Evolutionary conservation across 345 rosid species (phyloP).

Genomic region (Salix caprea): DNA sequence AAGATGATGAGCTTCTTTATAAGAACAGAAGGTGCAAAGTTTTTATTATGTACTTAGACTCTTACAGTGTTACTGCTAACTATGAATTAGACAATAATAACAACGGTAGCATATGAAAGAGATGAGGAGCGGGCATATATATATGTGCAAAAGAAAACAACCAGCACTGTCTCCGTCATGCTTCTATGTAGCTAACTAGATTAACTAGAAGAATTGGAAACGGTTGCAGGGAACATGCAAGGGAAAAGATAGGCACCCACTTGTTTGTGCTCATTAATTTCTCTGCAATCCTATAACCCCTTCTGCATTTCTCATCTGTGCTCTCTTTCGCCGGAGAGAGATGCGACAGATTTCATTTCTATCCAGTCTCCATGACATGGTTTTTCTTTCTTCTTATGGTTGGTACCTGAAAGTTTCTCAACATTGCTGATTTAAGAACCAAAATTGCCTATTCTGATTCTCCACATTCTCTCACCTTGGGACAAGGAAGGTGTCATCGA

Average conservation of each 20-base stretch:
- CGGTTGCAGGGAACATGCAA: neutral
- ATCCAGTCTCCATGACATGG: neutral
- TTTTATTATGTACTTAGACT: neutral
- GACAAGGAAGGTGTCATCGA: neutral
- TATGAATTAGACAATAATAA: neutral
- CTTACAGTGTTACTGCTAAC: neutral
- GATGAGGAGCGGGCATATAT: neutral
- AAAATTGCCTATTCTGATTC: neutral
- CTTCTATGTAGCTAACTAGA: neutral
- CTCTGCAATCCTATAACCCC: neutral
- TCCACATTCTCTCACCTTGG: neutral
- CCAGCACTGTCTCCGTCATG: no score
- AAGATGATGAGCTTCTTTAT: conserved; percentile 9
- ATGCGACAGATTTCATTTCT: conserved; percentile 17
- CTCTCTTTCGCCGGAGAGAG: conserved; percentile 8
- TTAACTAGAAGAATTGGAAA: neutral
- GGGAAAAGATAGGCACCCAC: neutral
- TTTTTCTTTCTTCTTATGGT: neutral
- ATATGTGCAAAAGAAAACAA: neutral
- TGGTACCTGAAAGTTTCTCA: neutral
- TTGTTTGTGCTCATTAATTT: neutral
- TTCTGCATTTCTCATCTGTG: neutral
- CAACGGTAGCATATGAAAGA: neutral
- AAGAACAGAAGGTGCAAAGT: conserved; percentile 1
- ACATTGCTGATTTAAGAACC: no score